These are phyloP conservation scores for Exophiala aquamarina DNA, from an alignment of 2,329 filamentous ascomycete species.

Conservation along the genomic window DNA sequence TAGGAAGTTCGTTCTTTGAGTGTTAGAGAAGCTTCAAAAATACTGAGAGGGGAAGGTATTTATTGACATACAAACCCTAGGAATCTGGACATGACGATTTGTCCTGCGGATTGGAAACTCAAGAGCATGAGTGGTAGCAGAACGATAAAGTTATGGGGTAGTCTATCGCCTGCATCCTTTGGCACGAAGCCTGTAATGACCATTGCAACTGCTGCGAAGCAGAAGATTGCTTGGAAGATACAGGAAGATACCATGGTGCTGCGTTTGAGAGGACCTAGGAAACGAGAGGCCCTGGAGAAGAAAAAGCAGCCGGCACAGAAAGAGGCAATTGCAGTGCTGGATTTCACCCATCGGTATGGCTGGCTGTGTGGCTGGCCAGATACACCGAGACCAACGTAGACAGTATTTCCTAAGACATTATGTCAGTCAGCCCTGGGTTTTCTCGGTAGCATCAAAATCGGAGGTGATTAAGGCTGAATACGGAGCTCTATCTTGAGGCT, in stretches of 20 bases:
- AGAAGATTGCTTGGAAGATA: constrained; percentile 34
- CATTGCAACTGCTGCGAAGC: constrained; percentile 17
- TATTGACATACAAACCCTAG: constrained; percentile 13
- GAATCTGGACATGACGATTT: constrained; percentile 35
- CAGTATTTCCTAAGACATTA: constrained; percentile 38
- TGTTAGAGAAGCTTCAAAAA: constrained; percentile 34
- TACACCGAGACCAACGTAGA: constrained; percentile 43
- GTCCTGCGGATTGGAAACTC: constrained; percentile 40
- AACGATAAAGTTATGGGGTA: constrained; percentile 12
- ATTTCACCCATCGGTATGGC: constrained; percentile 43
- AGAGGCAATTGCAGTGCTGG: constrained; percentile 37
- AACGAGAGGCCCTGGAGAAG: constrained; percentile 36
- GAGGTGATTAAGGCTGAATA: constrained; percentile 5
- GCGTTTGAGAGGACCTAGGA: constrained; percentile 37
- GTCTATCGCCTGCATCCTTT: constrained; percentile 6
- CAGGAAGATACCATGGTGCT: constrained; percentile 41
- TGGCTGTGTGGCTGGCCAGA: constrained; percentile 36
- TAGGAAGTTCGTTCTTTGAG: constrained; percentile 43
- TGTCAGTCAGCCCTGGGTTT: constrained; percentile 16
- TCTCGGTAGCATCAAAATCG: constrained; percentile 32
- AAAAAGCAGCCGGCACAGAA: constrained; percentile 39
- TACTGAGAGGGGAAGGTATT: too few species aligned
- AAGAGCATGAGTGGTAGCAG: constrained; percentile 39
- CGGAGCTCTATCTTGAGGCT: background rate
- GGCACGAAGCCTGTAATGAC: constrained; percentile 34